A percentile compares a stretch with the other conserved stretches of the same genome.
These are phyloP conservation scores for Paraurostyla sp. DNA, from an alignment of 73 alveolate species.

Conservation along the genomic window DNA sequence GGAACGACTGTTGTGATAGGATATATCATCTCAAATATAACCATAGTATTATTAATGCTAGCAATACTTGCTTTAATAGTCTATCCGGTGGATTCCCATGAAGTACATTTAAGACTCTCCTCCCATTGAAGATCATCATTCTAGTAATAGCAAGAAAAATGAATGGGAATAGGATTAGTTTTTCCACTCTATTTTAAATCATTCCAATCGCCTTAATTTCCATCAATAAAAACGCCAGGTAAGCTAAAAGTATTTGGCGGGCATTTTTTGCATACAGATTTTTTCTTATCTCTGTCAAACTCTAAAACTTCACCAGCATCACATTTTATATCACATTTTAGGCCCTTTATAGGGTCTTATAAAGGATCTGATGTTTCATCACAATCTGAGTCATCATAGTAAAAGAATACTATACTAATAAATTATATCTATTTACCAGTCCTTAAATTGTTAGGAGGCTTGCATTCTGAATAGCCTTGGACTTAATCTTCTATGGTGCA, in stretches of 20 bases:
- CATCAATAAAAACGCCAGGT: constrained; percentile 31
- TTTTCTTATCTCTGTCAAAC: background rate
- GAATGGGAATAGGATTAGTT: background rate
- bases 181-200: background rate
- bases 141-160: background rate
- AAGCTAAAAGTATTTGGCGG: constrained; percentile 36
- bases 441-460: no score
- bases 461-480: no score
- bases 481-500: no score
- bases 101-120: background rate
- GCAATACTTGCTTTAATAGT: background rate
- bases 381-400: background rate
- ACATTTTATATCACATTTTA: background rate
- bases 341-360: background rate
- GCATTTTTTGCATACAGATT: background rate
- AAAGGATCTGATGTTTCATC: background rate
- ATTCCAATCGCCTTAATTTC: background rate
- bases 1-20: background rate
- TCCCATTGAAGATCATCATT: background rate
- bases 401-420: background rate
- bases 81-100: background rate
- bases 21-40: constrained; percentile 4
- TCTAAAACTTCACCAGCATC: background rate
- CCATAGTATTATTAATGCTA: background rate
- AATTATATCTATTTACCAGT: no score